Base-by-base conservation (phyloP, 2,329 filamentous ascomycete genomes). In the Neonectria punicea region DNA sequence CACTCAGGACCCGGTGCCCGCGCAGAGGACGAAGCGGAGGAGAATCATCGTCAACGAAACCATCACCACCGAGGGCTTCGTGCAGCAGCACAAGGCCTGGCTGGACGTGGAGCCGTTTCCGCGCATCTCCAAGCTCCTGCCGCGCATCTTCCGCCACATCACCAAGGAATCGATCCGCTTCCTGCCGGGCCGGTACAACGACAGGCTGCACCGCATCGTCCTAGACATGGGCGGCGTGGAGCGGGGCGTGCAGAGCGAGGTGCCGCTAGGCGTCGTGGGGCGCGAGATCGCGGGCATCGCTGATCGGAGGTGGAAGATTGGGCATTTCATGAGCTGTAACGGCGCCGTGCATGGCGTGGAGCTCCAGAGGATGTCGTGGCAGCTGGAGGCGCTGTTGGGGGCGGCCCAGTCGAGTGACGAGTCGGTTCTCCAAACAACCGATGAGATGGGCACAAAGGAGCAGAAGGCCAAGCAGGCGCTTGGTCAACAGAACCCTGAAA, bases 121-220 rank as follows among this genome's bases (percentile, higher is more conserved):
- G 28, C 46, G 30, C 9, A 30, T 51, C 10, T 11, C 13, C n/a
- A 39, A 51, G 32, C 18, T 51, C 2, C 20, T 57, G 9, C 53
- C 59, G 14, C 36, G 36, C 25, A 46, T 62, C 18, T 36, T 57
- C 16, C 13, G 28, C 9, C 7, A 56, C 46, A 20, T 62, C 53
- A 62, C 53, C 16, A 46, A 53, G 43, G 53, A 57, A 9, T 53
- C 53, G 44, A 57, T 56, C 36, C 59, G 59, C 28, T 13, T 62
- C 10, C 36, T 62, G 34, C 59, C 53, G 0, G 8, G 14, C 16
- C 3, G 2, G 14, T 62, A 62, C 59, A 56, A 62, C 44, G 18
- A 62, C 18, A 32, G 16, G 14, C 53, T 62, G 2, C 56, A 36
- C 59, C n/a, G 36, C 14, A n/a, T 62, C 10, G 57, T 62, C 59